These are phyloP conservation scores for Thermothielavioides terrestris DNA, from an alignment of 495 filamentous ascomycete species.

Conservation along the genomic window DNA sequence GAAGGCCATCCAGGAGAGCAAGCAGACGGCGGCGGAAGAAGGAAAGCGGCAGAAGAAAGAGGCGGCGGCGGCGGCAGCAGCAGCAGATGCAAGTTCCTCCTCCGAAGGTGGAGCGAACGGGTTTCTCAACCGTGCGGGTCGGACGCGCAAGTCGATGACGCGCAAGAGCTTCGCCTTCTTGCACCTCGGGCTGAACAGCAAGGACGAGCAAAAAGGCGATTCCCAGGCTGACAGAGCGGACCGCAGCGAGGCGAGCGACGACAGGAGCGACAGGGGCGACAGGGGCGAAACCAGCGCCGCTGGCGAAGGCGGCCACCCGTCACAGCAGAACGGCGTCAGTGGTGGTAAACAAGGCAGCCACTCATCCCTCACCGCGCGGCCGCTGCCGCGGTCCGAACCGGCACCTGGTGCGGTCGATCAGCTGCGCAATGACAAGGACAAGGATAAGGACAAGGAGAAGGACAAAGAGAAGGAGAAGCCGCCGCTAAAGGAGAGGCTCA, in stretches of 20 bases:
- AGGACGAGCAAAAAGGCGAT: constrained; percentile 20
- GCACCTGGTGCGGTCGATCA: not conserved
- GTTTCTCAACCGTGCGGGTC: constrained; percentile 31
- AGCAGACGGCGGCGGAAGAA: constrained; percentile 34
- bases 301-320: not conserved
- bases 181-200: constrained; percentile 24
- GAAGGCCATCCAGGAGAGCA: constrained; percentile 37
- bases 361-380: constrained; percentile 9
- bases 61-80: not conserved
- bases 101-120: constrained; percentile 10
- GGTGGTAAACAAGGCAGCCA: not conserved
- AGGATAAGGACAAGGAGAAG: constrained; percentile 8
- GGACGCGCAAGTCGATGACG: constrained; percentile 36
- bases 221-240: constrained; percentile 1
- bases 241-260: constrained; percentile 13
- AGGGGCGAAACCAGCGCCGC: constrained; percentile 2
- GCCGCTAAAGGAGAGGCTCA: constrained; percentile 45
- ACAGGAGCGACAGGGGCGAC: constrained; percentile 12
- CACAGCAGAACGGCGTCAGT: constrained; percentile 3
- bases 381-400: constrained; percentile 4
- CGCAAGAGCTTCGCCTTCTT: constrained; percentile 44
- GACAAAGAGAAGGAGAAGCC: constrained; percentile 2
- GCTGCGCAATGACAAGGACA: not conserved
- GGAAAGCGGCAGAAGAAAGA: constrained; percentile 31
- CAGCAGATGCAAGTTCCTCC: not conserved